Conservation (phyloP, 306 rosid genomes). For the Ammopiptanthus mongolicus region DNA sequence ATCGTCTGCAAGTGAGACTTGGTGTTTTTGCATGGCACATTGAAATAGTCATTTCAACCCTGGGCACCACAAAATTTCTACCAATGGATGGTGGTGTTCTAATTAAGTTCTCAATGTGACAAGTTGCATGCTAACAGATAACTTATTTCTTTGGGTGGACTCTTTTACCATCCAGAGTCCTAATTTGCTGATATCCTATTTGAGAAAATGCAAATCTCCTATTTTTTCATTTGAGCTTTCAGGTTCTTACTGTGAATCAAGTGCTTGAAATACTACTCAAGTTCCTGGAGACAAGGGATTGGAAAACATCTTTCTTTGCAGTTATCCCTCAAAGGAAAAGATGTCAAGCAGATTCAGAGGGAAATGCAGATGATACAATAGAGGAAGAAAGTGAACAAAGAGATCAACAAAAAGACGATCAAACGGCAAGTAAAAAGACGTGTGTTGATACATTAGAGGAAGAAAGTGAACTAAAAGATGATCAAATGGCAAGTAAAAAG, state of each 20-base stretch:
- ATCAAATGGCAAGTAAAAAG: constrained; percentile 20
- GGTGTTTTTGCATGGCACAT: background rate
- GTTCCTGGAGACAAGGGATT: constrained; percentile 73
- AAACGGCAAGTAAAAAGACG: constrained; percentile 18
- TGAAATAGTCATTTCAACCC: background rate
- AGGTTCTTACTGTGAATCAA: constrained; percentile 97
- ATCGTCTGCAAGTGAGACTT: background rate
- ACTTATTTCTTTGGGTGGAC: background rate
- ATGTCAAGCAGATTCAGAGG: constrained; percentile 45
- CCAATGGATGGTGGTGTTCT: background rate
- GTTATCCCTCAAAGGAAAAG: constrained; percentile 89
- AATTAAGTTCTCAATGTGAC: background rate
- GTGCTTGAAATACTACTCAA: constrained; percentile 57
- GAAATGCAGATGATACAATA: constrained; percentile 22
- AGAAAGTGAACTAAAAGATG: constrained; percentile 25
- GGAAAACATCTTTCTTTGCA: constrained; percentile 72
- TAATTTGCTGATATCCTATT: background rate
- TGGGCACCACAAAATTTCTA: background rate
- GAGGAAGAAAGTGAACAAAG: constrained; percentile 33
- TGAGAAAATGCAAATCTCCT: background rate
- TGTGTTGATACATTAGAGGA: too few relatives aligned
- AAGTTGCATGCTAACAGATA: background rate
- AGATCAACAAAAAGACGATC: constrained; percentile 12
- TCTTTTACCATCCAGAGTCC: background rate
- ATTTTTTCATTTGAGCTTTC: constrained; percentile 27